phyloP scores from a whole-genome alignment of 1,284 basidiomycete species.

The Agaricales sp. region DNA sequence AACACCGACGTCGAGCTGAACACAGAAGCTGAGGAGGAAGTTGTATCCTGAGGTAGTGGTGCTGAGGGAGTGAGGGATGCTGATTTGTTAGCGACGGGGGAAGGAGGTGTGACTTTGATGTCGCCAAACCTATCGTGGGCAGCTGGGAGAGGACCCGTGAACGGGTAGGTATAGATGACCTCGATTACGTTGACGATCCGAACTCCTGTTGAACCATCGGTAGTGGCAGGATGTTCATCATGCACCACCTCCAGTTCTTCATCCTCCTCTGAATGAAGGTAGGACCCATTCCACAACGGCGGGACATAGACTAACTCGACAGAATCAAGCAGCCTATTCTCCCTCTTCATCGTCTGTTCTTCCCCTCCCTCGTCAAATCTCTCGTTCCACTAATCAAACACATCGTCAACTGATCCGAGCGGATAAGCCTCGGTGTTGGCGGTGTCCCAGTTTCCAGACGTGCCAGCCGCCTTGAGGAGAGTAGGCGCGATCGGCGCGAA shows the following conservation, averaged over 20 bases:
- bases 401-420: no score
- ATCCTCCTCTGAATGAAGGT: conserved; percentile 8
- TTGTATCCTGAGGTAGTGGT: no score
- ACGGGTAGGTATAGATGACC: background rate
- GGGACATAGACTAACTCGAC: conserved; percentile 72
- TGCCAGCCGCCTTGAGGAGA: conserved; percentile 65
- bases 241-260: conserved; percentile 23
- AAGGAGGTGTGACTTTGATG: background rate
- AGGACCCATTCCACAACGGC: background rate
- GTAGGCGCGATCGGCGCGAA: conserved; percentile 95
- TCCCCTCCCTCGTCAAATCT: conserved; percentile 3
- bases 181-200: background rate
- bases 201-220: background rate
- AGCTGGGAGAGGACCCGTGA: background rate
- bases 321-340: conserved; percentile 23
- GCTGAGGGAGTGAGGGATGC: no score
- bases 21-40: background rate
- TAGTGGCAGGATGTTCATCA: background rate
- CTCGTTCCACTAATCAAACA: background rate
- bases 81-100: no score
- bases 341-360: conserved; percentile 9
- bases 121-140: background rate
- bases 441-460: background rate
- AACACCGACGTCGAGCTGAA: background rate
- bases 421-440: background rate